Evolutionary conservation across 768 basidiomycete species (phyloP).

Genomic region (Lyophyllum semitale): DNA sequence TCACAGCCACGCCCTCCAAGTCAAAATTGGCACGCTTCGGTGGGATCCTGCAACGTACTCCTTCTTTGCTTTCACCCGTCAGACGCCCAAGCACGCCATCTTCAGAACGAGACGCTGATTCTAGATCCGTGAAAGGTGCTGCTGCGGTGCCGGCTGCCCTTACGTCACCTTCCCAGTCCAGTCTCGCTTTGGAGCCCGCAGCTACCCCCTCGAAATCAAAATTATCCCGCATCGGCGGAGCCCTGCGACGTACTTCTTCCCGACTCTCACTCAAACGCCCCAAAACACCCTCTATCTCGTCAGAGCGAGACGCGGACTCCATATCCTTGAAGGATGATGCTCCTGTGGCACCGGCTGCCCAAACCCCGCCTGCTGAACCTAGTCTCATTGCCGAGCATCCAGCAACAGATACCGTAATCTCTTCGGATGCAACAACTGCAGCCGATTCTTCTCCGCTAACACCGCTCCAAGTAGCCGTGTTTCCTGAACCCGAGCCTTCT

Average conservation of each 20-base stretch:
- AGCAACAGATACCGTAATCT: constrained; percentile 51
- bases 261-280: constrained; percentile 35
- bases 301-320: constrained; percentile 26
- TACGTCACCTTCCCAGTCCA: background rate
- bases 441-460: constrained; percentile 45
- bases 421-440: constrained; percentile 28
- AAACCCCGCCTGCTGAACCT: constrained; percentile 34
- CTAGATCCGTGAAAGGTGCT: background rate
- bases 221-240: background rate
- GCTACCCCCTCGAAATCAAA: background rate
- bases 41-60: no score
- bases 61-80: no score
- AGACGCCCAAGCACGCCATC: no score
- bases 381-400: constrained; percentile 75
- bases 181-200: background rate
- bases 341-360: constrained; percentile 11
- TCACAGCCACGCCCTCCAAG: no score
- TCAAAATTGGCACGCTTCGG: no score
- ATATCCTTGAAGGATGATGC: constrained; percentile 27
- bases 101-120: background rate
- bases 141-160: background rate
- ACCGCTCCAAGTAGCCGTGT: constrained; percentile 17
- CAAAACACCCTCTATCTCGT: constrained; percentile 31
- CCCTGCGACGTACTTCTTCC: background rate
- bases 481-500: constrained; percentile 9